phyloP scores from a whole-genome alignment of 108 stramenopile species.

The Conticribra guillardii region DNA sequence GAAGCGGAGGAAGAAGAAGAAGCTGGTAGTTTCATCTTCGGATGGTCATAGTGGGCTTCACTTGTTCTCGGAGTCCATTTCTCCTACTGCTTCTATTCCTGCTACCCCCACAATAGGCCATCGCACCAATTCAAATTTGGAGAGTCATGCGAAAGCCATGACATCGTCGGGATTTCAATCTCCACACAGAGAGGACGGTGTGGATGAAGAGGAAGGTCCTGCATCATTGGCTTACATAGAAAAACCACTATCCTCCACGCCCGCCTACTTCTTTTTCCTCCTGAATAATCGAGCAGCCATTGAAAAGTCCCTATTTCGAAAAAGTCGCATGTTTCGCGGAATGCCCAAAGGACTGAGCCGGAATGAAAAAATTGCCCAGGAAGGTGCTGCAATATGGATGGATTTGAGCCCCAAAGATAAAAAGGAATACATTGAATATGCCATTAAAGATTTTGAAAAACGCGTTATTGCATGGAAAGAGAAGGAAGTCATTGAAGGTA shows the following conservation, averaged over 20 bases:
- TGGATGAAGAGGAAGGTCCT: constrained; percentile 41
- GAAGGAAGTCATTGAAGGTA: constrained; percentile 72
- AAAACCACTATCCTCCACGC: constrained; percentile 38
- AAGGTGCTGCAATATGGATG: constrained; percentile 73
- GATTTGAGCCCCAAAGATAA: constrained; percentile 55
- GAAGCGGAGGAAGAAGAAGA: constrained; percentile 1
- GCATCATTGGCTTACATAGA: constrained; percentile 38
- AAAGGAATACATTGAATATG: constrained; percentile 61
- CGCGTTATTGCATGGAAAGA: constrained; percentile 84
- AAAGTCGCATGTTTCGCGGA: constrained; percentile 66
- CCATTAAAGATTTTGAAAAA: constrained; percentile 78
- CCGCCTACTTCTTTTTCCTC: constrained; percentile 59
- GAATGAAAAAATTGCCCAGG: constrained; percentile 82
- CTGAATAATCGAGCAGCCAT: constrained; percentile 69
- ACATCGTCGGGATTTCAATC: constrained; percentile 40
- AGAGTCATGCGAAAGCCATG: not conserved
- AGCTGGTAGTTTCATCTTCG: not conserved
- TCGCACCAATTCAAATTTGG: not conserved
- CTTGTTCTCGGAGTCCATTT: not conserved
- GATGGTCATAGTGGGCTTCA: not conserved
- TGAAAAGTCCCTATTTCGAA: constrained; percentile 61
- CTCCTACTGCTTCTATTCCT: too few species aligned
- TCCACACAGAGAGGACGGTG: constrained; percentile 49
- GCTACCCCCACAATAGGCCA: too few species aligned
- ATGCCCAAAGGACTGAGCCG: constrained; percentile 66